phyloP scores from a whole-genome alignment of 768 basidiomycete species.

The Lentinus brumalis region DNA sequence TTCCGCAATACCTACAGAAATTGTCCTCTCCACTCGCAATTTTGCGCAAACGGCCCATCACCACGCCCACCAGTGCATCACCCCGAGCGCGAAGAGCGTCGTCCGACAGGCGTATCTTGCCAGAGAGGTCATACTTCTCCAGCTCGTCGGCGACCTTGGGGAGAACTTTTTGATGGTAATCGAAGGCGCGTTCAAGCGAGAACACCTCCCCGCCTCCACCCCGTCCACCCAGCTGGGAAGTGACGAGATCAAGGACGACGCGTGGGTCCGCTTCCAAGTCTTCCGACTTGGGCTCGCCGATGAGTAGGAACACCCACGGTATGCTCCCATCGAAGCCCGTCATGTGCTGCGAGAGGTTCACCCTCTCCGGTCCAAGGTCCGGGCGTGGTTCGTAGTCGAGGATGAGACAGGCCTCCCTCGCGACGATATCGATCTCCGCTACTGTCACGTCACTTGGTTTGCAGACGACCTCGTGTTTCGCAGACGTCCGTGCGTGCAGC shows the following conservation, averaged over 20 bases:
- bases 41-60: slow-evolving; percentile 14
- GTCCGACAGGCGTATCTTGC: slow-evolving; percentile 12
- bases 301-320: slow-evolving; percentile 22
- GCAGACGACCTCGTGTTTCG: slow-evolving; percentile 17
- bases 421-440: slow-evolving; percentile 18
- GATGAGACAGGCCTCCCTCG: slow-evolving; percentile 20
- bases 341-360: slow-evolving; percentile 17
- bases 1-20: slow-evolving; percentile 28
- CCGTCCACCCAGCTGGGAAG: slow-evolving; percentile 21
- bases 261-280: slow-evolving; percentile 16
- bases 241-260: slow-evolving; percentile 21
- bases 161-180: slow-evolving; percentile 23
- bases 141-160: slow-evolving; percentile 15
- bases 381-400: slow-evolving; percentile 17
- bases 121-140: slow-evolving; percentile 9
- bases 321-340: slow-evolving; percentile 17
- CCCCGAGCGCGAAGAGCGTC: slow-evolving; percentile 10
- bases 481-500: slow-evolving; percentile 22
- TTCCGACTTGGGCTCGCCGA: slow-evolving; percentile 18
- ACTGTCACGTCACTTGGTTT: slow-evolving; percentile 16
- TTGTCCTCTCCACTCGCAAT: slow-evolving; percentile 18
- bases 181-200: slow-evolving; percentile 22
- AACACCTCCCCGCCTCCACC: slow-evolving; percentile 25
- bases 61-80: slow-evolving; percentile 12
- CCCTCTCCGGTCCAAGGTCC: slow-evolving; percentile 9